Base-by-base conservation (phyloP, 2,329 filamentous ascomycete genomes). In the Periconia macrospinosa region DNA sequence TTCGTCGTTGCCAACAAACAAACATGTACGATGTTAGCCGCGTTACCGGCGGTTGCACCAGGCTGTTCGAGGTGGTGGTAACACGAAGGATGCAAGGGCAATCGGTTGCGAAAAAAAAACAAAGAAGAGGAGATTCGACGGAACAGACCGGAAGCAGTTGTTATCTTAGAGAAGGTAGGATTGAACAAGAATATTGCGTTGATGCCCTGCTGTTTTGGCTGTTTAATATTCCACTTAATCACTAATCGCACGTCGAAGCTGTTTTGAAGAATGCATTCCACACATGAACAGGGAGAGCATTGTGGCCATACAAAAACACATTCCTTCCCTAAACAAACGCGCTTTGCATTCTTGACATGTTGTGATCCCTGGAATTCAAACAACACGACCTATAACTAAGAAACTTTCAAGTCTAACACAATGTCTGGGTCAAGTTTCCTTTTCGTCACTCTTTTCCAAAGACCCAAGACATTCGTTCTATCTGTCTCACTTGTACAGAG, bases 401-500 rank as follows among this genome's bases (percentile, higher is more conserved):
- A 47, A 56, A 50, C 23, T 40, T 43, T 56, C 50, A 30, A 52
- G 55, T 61, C 57, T 61, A 37, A 57, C 46, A 60, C 53, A 49
- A 55, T 58, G 58, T 59, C 55, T 61, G 51, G 56, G 52, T 47
- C 59, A 56, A 49, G 43, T 54, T 57, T 60, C 56, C 50, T 57
- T 60, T 50, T 47, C 40, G 59, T 63, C 62, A 60, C 57, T 62
- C 62, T 30, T 63, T 65, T 47, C 19, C 3, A 3, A 10, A 37
- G 33, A 37, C 33, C 51, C 35, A 19, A 50, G 30, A 49, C 59
- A 49, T 41, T 58, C 54, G 13, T 60, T 61, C 30, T 35, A 33
- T 27, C 17, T 41, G 17, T 45, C 43, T 47, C 42, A 41, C 49
- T 40, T 53, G 42, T 44, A 44, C 17, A 44, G 18, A 42, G 41